Evolutionary conservation across 2,329 filamentous ascomycete genomes (phyloP).

Genomic region (Calonectria crousiana): DNA sequence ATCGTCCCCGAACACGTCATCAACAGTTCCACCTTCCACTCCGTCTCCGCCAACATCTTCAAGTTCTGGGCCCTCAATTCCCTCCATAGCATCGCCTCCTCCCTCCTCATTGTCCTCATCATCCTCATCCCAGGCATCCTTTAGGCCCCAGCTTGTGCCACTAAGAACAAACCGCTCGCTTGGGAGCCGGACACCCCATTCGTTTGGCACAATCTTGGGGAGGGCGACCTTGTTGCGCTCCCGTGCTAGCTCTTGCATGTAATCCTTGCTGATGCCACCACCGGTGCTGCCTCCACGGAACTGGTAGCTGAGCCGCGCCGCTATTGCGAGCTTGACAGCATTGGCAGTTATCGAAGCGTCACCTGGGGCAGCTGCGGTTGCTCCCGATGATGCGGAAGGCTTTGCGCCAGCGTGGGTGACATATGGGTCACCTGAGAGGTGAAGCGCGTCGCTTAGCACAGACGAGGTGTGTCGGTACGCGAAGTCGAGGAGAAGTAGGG

Average conservation of each 20-base stretch:
- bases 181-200: slow-evolving; percentile 76
- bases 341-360: slow-evolving; percentile 73
- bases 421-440: slow-evolving; percentile 78
- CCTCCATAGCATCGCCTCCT: slow-evolving; percentile 63
- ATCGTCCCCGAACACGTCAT: slow-evolving; percentile 67
- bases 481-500: slow-evolving; percentile 86
- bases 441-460: slow-evolving; percentile 77
- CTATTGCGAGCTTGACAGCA: slow-evolving; percentile 80
- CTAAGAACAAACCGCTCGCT: slow-evolving; percentile 77
- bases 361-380: slow-evolving; percentile 59
- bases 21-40: slow-evolving; percentile 63
- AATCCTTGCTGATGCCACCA: slow-evolving; percentile 76
- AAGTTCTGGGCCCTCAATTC: slow-evolving; percentile 55
- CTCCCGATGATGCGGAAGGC: slow-evolving; percentile 63
- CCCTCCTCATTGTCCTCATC: slow-evolving; percentile 58
- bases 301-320: slow-evolving; percentile 75
- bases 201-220: slow-evolving; percentile 71
- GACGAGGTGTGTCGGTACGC: slow-evolving; percentile 84
- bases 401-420: slow-evolving; percentile 67
- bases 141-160: slow-evolving; percentile 74
- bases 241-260: slow-evolving; percentile 79
- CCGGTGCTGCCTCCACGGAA: slow-evolving; percentile 70
- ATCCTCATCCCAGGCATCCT: slow-evolving; percentile 68
- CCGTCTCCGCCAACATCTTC: slow-evolving; percentile 61
- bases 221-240: slow-evolving; percentile 77